Conservation (phyloP, 1,284 basidiomycete genomes). For the Thecaphora thlaspeos region DNA sequence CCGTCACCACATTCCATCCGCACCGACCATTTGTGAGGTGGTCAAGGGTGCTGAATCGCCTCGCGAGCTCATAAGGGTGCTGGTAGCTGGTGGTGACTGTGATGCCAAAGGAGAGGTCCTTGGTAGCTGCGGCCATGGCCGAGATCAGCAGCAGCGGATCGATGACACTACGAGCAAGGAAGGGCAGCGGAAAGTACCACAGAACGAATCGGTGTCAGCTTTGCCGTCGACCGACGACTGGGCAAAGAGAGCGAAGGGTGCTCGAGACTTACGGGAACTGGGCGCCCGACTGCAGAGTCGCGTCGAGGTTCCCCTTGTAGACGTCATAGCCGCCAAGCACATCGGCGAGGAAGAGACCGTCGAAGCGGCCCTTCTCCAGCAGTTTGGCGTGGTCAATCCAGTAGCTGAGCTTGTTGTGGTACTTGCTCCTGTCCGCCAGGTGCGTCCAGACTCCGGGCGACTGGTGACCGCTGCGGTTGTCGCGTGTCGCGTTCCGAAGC, state of each 20-base stretch:
- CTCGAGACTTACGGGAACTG: slow-evolving; percentile 40
- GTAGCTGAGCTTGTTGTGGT: slow-evolving; percentile 49
- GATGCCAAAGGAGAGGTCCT: slow-evolving; percentile 47
- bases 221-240: no score
- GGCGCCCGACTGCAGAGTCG: slow-evolving; percentile 42
- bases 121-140: slow-evolving; percentile 48
- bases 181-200: background rate
- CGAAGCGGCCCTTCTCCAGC: slow-evolving; percentile 42
- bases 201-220: no score
- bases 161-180: slow-evolving; percentile 17
- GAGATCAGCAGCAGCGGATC: slow-evolving; percentile 45
- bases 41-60: slow-evolving; percentile 57
- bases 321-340: slow-evolving; percentile 53
- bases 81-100: slow-evolving; percentile 53
- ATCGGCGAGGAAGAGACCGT: slow-evolving; percentile 54
- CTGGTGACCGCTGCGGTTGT: slow-evolving; percentile 39
- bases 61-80: slow-evolving; percentile 56
- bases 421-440: slow-evolving; percentile 32
- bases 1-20: slow-evolving; percentile 58
- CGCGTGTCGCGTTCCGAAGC: no score
- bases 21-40: slow-evolving; percentile 59
- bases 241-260: no score
- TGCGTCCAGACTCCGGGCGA: slow-evolving; percentile 46
- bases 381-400: slow-evolving; percentile 51
- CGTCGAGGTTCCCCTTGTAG: slow-evolving; percentile 39